A percentile compares a stretch with the other conserved stretches of the same genome.
These are phyloP conservation scores for Phytophthora cactorum DNA, from an alignment of 352 stramenopile species.

Conservation along the genomic window DNA sequence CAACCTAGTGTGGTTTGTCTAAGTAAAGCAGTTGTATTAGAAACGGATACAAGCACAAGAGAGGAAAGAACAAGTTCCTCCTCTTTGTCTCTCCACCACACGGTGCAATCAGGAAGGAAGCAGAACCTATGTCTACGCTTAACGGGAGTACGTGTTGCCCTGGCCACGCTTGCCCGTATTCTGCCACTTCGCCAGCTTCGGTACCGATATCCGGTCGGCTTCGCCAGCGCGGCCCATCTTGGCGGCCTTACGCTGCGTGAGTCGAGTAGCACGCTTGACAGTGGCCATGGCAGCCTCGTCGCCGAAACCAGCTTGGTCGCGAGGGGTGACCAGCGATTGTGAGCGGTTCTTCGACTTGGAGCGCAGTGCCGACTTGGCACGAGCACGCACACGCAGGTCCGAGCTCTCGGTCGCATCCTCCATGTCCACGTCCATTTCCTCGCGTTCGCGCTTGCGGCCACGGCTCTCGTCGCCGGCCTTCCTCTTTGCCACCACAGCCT, in stretches of 20 bases:
- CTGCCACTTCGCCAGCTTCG: slow-evolving; percentile 91
- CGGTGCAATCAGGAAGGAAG: slow-evolving; percentile 23
- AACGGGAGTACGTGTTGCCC: slow-evolving; percentile 81
- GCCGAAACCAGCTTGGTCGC: slow-evolving; percentile 74
- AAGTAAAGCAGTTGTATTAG: slow-evolving; percentile 41
- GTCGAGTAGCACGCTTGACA: slow-evolving; percentile 52
- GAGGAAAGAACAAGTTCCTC: slow-evolving; percentile 16
- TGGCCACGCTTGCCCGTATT: slow-evolving; percentile 90
- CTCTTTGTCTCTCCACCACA: slow-evolving; percentile 29
- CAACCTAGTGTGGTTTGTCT: slow-evolving; percentile 5
- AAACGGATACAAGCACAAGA: slow-evolving; percentile 32
- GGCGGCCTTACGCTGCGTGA: slow-evolving; percentile 81
- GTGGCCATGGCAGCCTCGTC: slow-evolving; percentile 50
- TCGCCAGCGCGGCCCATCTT: slow-evolving; percentile 85
- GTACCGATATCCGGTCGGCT: slow-evolving; percentile 75
- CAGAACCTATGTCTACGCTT: slow-evolving; percentile 38
- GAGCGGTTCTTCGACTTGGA: slow-evolving; percentile 88
- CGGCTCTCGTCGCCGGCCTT: slow-evolving; percentile 72
- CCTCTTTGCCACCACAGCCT: slow-evolving; percentile 71
- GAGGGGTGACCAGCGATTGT: slow-evolving; percentile 76
- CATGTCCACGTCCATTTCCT: slow-evolving; percentile 88
- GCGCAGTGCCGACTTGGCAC: slow-evolving; percentile 71
- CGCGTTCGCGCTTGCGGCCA: slow-evolving; percentile 85
- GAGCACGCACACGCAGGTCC: slow-evolving; percentile 67
- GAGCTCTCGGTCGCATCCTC: slow-evolving; percentile 88